phyloP scores from a whole-genome alignment of 2,329 filamentous ascomycete species.

The Calycina herbarum region DNA sequence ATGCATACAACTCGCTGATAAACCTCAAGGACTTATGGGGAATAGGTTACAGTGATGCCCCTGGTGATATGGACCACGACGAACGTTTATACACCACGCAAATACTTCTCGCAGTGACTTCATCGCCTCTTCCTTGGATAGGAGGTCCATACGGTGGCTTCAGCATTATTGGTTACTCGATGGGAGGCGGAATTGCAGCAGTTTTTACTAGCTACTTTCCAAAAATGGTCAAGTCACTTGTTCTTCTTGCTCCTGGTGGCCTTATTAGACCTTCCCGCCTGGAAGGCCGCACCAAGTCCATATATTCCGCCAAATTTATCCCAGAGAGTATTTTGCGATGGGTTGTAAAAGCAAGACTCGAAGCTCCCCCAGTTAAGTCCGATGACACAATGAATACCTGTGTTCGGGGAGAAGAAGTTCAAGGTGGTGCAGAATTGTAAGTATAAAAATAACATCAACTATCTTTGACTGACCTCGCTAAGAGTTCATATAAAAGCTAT shows the following conservation, averaged over 20 bases:
- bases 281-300: neutral
- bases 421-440: no score
- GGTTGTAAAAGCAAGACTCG: neutral
- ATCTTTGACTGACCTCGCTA: no score
- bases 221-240: neutral
- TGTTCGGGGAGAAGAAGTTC: no score
- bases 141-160: neutral
- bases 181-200: neutral
- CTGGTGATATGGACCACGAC: slow-evolving; percentile 59
- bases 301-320: neutral
- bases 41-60: slow-evolving; percentile 72
- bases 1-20: neutral
- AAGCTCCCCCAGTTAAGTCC: no score
- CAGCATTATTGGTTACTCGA: neutral
- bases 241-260: slow-evolving; percentile 1
- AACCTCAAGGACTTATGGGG: neutral
- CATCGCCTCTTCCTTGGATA: slow-evolving; percentile 57
- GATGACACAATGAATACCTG: no score
- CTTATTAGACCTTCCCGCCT: neutral
- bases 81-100: slow-evolving; percentile 62
- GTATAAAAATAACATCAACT: no score
- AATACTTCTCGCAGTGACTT: slow-evolving; percentile 61
- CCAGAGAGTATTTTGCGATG: neutral
- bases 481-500: no score
- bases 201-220: neutral